Evolutionary conservation across 805 yeast genomes (phyloP).

Genomic region (Debaryomyces castellii): DNA sequence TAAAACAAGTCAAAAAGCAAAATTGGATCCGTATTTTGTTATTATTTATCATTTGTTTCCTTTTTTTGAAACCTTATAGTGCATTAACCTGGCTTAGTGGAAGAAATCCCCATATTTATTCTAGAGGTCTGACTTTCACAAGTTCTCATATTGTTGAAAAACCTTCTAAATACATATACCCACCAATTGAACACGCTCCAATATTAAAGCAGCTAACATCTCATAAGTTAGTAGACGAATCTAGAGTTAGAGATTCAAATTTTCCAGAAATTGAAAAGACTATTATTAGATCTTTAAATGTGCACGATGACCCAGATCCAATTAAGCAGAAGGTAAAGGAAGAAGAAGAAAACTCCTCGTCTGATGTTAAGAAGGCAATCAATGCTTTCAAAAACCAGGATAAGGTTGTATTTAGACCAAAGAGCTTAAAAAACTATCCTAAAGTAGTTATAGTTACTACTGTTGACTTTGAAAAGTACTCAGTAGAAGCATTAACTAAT

Average conservation of each 20-base stretch:
- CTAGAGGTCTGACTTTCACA: conserved; percentile 33
- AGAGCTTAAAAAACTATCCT: conserved; percentile 44
- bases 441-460: conserved; percentile 76
- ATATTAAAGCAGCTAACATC: conserved; percentile 56
- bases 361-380: conserved; percentile 46
- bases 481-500: conserved; percentile 57
- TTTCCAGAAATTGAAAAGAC: conserved; percentile 37
- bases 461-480: conserved; percentile 69
- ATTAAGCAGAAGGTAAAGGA: conserved; percentile 36
- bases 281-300: conserved; percentile 37
- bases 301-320: conserved; percentile 43
- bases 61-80: conserved; percentile 21
- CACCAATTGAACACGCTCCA: conserved; percentile 73
- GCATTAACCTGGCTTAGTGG: conserved; percentile 6
- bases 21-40: conserved; percentile 13
- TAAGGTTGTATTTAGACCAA: conserved; percentile 49
- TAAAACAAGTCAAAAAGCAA: conserved; percentile 14
- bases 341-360: conserved; percentile 46
- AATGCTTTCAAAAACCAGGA: conserved; percentile 67
- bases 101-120: conserved; percentile 18
- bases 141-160: conserved; percentile 38
- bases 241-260: conserved; percentile 46
- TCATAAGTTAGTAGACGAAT: conserved; percentile 48
- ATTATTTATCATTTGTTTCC: conserved; percentile 15
- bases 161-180: conserved; percentile 57